A percentile compares a stretch with the other conserved stretches of the same genome.
Evolutionary conservation across 805 yeast species (phyloP).

Genomic region (Metschnikowia orientalis): DNA sequence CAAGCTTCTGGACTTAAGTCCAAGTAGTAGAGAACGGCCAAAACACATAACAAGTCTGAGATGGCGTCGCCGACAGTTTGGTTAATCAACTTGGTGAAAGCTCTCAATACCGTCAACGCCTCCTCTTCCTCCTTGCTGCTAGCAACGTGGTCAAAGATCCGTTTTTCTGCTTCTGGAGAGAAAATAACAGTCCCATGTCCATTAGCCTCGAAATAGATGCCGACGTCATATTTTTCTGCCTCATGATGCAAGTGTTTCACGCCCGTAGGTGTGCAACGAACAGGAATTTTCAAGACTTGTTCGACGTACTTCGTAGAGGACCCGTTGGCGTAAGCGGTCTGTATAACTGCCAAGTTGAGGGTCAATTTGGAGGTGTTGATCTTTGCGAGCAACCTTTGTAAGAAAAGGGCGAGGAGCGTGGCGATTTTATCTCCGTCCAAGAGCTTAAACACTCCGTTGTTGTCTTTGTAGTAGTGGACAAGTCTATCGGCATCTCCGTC

Average conservation of each 20-base stretch:
- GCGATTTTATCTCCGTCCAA: constrained; percentile 95
- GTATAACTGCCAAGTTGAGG: constrained; percentile 74
- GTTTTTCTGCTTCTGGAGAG: constrained; percentile 44
- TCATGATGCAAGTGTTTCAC: constrained; percentile 96
- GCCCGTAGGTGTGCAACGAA: constrained; percentile 88
- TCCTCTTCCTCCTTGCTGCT: constrained; percentile 37
- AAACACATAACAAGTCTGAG: constrained; percentile 79
- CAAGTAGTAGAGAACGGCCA: constrained; percentile 57
- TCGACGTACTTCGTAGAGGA: constrained; percentile 72
- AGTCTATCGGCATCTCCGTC: constrained; percentile 98
- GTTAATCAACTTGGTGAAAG: constrained; percentile 71
- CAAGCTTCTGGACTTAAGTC: constrained; percentile 62
- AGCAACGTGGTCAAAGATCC: constrained; percentile 32
- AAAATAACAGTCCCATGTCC: constrained; percentile 98
- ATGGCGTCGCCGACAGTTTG: constrained; percentile 99
- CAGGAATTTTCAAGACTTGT: constrained; percentile 64
- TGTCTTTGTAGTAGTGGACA: constrained; percentile 63
- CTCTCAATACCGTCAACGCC: constrained; percentile 51
- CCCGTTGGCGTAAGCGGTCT: constrained; percentile 98
- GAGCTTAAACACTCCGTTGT: constrained; percentile 41
- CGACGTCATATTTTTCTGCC: constrained; percentile 78
- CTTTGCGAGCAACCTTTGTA: constrained; percentile 48
- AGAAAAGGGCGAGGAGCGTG: constrained; percentile 69
- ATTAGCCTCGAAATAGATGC: constrained; percentile 95
- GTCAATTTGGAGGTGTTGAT: constrained; percentile 42